These are phyloP conservation scores for Biscutella laevigata DNA, from an alignment of 441 rosid genomes.

Conservation along the genomic window DNA sequence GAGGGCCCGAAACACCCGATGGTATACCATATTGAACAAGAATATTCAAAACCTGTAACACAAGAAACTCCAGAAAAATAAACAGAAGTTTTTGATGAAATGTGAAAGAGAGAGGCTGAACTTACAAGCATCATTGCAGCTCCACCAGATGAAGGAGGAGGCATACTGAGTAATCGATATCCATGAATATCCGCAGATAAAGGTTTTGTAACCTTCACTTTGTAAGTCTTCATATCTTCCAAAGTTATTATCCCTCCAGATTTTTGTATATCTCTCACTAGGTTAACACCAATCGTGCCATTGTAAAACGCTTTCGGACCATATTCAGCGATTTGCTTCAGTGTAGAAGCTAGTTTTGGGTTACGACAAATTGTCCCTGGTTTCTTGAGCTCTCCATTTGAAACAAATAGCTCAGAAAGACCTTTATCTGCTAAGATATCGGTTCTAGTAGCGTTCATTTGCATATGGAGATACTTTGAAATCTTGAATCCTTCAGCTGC, in stretches of 20 bases:
- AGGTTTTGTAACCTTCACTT: conserved; percentile 34
- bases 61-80: conserved; percentile 10
- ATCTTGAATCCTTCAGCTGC: conserved; percentile 40
- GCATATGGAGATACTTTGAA: conserved; percentile 42
- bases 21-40: conserved; percentile 40
- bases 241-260: conserved; percentile 47
- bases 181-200: conserved; percentile 32
- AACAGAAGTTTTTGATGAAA: neutral
- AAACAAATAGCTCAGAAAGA: conserved; percentile 30
- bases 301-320: conserved; percentile 41
- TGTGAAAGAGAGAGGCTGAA: neutral
- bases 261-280: conserved; percentile 32
- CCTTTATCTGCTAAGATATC: conserved; percentile 44
- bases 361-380: conserved; percentile 33
- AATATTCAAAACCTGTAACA: conserved; percentile 41
- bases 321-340: conserved; percentile 23
- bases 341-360: conserved; percentile 32
- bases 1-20: conserved; percentile 31
- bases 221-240: conserved; percentile 37
- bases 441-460: conserved; percentile 25
- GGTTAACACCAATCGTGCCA: conserved; percentile 36
- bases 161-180: conserved; percentile 42
- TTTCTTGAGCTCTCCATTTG: conserved; percentile 34
- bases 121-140: conserved; percentile 52
- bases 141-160: conserved; percentile 60